Percentiles rank a stretch among this genome's conserved stretches.
phyloP scores from a whole-genome alignment of 148 eudicot genomes.

The Talinum fruticosum region DNA sequence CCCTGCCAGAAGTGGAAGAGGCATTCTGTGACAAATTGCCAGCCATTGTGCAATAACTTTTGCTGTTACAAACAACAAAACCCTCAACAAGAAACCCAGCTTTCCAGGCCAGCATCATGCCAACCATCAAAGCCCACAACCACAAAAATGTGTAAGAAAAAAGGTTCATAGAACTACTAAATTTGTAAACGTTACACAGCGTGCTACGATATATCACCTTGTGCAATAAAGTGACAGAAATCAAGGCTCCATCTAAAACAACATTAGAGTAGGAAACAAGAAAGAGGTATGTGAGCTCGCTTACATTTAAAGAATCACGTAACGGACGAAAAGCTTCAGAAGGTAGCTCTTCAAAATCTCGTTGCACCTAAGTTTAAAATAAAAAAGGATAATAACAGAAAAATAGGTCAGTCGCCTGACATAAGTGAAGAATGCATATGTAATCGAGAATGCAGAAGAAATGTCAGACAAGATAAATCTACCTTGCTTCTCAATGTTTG shows the following conservation, averaged over 20 bases:
- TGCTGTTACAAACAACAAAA: neutral
- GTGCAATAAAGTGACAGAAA: neutral
- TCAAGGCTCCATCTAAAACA: neutral
- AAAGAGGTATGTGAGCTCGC: constrained; percentile 14
- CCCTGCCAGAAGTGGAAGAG: neutral
- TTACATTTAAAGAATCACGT: constrained; percentile 83
- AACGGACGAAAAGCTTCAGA: constrained; percentile 82
- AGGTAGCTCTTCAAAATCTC: constrained; percentile 96
- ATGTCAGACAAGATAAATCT: constrained; percentile 4
- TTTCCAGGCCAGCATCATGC: neutral
- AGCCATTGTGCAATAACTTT: neutral
- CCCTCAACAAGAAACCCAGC: neutral
- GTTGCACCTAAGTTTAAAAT: constrained; percentile 56
- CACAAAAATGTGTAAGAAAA: neutral
- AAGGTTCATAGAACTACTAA: neutral
- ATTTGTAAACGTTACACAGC: neutral
- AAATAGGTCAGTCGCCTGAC: neutral
- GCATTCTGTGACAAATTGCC: neutral
- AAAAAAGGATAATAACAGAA: constrained; percentile 4
- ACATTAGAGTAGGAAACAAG: neutral
- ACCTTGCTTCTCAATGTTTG: constrained; percentile 99
- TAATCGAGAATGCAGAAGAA: constrained; percentile 1
- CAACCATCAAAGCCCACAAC: neutral
- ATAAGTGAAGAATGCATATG: neutral
- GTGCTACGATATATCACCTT: neutral